Percentiles rank a stretch among this genome's conserved stretches.
Conservation (phyloP, 306 rosid species). For the Leucaena leucocephala region DNA sequence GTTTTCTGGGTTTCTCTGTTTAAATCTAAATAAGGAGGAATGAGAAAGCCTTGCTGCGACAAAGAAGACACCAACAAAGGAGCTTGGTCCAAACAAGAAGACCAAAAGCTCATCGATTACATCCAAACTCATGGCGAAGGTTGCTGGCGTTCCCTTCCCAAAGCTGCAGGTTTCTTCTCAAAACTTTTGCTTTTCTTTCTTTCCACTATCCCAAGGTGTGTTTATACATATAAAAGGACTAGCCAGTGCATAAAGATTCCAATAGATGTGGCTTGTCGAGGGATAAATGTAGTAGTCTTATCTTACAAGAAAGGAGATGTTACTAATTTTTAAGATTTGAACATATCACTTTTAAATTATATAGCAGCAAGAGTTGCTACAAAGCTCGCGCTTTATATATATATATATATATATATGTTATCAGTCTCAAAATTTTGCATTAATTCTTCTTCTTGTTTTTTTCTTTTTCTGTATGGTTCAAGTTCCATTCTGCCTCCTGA, state of each 20-base stretch:
- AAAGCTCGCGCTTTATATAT: too few species aligned
- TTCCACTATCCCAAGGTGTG: too few species aligned
- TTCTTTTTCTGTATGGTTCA: not conserved
- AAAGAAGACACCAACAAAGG: conserved; percentile 68
- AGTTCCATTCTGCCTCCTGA: not conserved
- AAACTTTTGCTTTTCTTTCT: too few species aligned
- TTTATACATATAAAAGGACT: too few species aligned
- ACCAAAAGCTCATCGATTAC: conserved; percentile 68
- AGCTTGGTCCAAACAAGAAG: conserved; percentile 78
- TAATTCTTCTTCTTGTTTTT: not conserved
- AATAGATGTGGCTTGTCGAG: too few species aligned
- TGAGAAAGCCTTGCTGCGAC: conserved; percentile 75
- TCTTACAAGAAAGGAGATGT: too few species aligned
- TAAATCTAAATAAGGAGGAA: not conserved
- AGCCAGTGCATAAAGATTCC: too few species aligned
- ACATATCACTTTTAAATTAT: too few species aligned
- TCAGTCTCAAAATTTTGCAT: not conserved
- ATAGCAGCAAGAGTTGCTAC: too few species aligned
- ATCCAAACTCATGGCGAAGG: conserved; percentile 69
- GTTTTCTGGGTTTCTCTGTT: not conserved
- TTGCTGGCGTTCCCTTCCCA: conserved; percentile 71
- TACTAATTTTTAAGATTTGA: too few species aligned
- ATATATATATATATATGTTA: too few species aligned
- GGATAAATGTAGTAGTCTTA: too few species aligned
- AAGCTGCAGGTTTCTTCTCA: conserved; percentile 59